A percentile compares a stretch with the other conserved stretches of the same genome.
phyloP scores from a whole-genome alignment of 306 rosid genomes.

The Vachellia collinsii region DNA sequence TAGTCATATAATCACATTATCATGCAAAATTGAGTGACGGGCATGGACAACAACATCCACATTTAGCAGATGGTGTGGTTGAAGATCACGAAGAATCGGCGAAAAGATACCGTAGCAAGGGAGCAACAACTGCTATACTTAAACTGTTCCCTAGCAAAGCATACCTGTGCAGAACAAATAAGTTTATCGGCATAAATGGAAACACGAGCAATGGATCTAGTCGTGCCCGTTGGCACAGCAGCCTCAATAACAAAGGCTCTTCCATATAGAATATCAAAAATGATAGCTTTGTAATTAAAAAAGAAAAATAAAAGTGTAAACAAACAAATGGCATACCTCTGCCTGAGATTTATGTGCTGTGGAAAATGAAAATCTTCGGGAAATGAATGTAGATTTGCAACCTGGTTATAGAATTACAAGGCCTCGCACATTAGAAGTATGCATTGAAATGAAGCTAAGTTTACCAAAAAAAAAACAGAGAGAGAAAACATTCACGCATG shows the following conservation, averaged over 20 bases:
- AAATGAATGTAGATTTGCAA: slow-evolving; percentile 84
- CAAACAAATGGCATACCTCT: slow-evolving; percentile 56
- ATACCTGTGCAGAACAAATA: slow-evolving; percentile 56
- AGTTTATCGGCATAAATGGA: not conserved
- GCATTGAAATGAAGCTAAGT: slow-evolving; percentile 25
- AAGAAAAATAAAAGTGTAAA: not conserved
- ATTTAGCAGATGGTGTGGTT: slow-evolving; percentile 19
- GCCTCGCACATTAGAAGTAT: slow-evolving; percentile 31
- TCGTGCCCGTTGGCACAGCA: slow-evolving; percentile 13
- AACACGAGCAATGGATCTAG: not conserved
- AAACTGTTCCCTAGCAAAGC: slow-evolving; percentile 90
- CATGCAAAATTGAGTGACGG: slow-evolving; percentile 11
- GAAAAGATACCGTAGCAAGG: slow-evolving; percentile 74
- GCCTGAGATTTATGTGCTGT: slow-evolving; percentile 73
- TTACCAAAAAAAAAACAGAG: not conserved
- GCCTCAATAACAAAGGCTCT: slow-evolving; percentile 19
- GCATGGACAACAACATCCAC: slow-evolving; percentile 8
- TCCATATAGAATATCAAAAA: not conserved
- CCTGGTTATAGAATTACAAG: slow-evolving; percentile 50
- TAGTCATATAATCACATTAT: slow-evolving; percentile 15
- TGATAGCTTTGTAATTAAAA: too few relatives aligned
- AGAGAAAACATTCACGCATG: slow-evolving; percentile 11
- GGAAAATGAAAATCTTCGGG: slow-evolving; percentile 87
- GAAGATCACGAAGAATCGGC: slow-evolving; percentile 45
- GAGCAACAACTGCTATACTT: slow-evolving; percentile 86